These are phyloP conservation scores for Bullera alba DNA, from an alignment of 768 basidiomycete genomes.

Conservation along the genomic window DNA sequence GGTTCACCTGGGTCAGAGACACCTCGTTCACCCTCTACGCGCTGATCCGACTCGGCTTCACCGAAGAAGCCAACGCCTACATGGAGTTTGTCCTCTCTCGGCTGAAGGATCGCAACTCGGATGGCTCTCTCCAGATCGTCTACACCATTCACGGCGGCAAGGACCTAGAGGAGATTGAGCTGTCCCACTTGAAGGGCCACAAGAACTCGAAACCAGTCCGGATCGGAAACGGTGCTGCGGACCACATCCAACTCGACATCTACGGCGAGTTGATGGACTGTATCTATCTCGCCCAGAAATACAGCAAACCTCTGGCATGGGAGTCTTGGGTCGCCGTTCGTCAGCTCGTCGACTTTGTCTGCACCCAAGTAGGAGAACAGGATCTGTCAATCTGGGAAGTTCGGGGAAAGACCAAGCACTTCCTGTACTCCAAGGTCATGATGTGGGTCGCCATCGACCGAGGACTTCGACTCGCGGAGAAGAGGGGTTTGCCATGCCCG, in stretches of 20 bases:
- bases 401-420: slow-evolving; percentile 72
- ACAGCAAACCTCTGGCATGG: slow-evolving; percentile 52
- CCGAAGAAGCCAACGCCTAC: slow-evolving; percentile 69
- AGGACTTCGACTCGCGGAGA: slow-evolving; percentile 89
- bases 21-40: slow-evolving; percentile 94
- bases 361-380: slow-evolving; percentile 61
- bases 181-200: slow-evolving; percentile 71
- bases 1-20: slow-evolving; percentile 66
- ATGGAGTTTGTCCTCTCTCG: slow-evolving; percentile 87
- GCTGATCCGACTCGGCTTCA: slow-evolving; percentile 85
- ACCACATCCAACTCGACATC: slow-evolving; percentile 89
- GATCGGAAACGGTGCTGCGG: slow-evolving; percentile 93
- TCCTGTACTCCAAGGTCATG: slow-evolving; percentile 94
- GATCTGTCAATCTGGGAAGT: slow-evolving; percentile 84
- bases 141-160: slow-evolving; percentile 70
- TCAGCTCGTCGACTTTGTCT: slow-evolving; percentile 54
- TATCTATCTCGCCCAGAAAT: slow-evolving; percentile 92
- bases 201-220: slow-evolving; percentile 47
- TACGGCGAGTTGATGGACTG: slow-evolving; percentile 93
- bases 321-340: slow-evolving; percentile 47
- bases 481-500: slow-evolving; percentile 71
- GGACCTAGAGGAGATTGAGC: slow-evolving; percentile 74
- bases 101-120: slow-evolving; percentile 70
- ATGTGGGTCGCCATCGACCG: slow-evolving; percentile 93
- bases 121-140: slow-evolving; percentile 82